Percentiles rank a stretch among this genome's conserved stretches.
These are phyloP conservation scores for Periconia sp. DNA, from an alignment of 2,329 filamentous ascomycete genomes.

Conservation along the genomic window DNA sequence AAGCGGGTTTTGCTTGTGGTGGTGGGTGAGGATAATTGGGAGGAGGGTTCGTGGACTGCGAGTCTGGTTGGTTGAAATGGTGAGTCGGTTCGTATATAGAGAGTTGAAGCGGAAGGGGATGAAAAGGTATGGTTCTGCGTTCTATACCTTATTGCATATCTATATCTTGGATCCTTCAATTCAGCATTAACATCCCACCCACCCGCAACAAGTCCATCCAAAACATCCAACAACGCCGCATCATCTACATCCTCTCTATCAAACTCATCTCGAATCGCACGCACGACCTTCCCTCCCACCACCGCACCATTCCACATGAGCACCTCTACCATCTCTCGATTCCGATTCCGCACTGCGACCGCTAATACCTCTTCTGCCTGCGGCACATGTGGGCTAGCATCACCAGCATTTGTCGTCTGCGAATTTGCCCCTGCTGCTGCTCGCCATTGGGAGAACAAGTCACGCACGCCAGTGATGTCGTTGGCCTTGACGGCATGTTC, in stretches of 20 bases:
- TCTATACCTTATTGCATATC: background rate
- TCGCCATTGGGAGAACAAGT: background rate
- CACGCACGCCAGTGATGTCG: background rate
- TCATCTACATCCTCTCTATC: background rate
- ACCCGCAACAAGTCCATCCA: background rate
- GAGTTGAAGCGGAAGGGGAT: no score
- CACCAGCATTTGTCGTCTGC: background rate
- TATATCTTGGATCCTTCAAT: background rate
- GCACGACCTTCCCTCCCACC: background rate
- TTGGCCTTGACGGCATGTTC: background rate
- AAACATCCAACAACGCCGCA: background rate
- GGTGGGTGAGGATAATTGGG: background rate
- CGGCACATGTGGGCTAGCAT: no score
- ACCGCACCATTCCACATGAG: background rate
- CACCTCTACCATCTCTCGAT: background rate
- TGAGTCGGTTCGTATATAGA: no score
- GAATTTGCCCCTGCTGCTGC: background rate
- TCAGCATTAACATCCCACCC: background rate
- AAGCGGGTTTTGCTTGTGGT: background rate
- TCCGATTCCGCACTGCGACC: background rate
- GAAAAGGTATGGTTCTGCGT: no score
- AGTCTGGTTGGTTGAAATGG: background rate
- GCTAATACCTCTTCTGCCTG: background rate
- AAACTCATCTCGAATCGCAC: background rate
- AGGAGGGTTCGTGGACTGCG: background rate